phyloP scores from a whole-genome alignment of 768 basidiomycete genomes.

The Bullera alba region DNA sequence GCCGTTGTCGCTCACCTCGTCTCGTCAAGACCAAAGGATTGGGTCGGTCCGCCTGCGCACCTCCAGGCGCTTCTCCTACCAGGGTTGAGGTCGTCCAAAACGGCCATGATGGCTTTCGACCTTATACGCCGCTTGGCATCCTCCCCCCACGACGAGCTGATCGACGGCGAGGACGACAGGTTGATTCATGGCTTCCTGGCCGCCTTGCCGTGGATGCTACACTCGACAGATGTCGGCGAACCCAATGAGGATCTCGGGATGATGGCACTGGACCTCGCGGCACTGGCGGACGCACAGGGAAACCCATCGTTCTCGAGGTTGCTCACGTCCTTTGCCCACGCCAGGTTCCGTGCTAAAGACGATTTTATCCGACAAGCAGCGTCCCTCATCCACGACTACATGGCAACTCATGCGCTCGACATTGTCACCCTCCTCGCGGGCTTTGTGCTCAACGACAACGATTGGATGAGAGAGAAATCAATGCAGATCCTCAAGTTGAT shows the following conservation, averaged over 20 bases:
- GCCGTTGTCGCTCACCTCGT: slow-evolving; percentile 63
- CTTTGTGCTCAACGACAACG: slow-evolving; percentile 71
- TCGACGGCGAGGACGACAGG: slow-evolving; percentile 53
- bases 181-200: slow-evolving; percentile 53
- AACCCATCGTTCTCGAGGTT: slow-evolving; percentile 75
- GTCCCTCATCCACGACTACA: slow-evolving; percentile 75
- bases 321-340: slow-evolving; percentile 80
- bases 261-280: slow-evolving; percentile 67
- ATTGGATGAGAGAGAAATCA: slow-evolving; percentile 71
- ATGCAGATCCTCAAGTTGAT: slow-evolving; percentile 85
- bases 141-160: slow-evolving; percentile 57
- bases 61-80: slow-evolving; percentile 66
- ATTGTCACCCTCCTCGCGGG: slow-evolving; percentile 80
- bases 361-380: slow-evolving; percentile 89
- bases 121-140: slow-evolving; percentile 60
- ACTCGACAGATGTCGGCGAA: slow-evolving; percentile 62
- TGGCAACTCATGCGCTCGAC: slow-evolving; percentile 62
- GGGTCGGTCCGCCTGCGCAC: slow-evolving; percentile 57
- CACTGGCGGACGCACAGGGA: slow-evolving; percentile 64
- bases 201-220: slow-evolving; percentile 80
- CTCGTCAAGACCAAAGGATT: slow-evolving; percentile 62
- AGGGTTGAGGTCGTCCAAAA: slow-evolving; percentile 72
- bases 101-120: slow-evolving; percentile 60
- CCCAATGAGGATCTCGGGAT: slow-evolving; percentile 58
- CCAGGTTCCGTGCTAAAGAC: slow-evolving; percentile 81